Conservation (phyloP, 495 filamentous ascomycete species). For the Cryomyces antarcticus region DNA sequence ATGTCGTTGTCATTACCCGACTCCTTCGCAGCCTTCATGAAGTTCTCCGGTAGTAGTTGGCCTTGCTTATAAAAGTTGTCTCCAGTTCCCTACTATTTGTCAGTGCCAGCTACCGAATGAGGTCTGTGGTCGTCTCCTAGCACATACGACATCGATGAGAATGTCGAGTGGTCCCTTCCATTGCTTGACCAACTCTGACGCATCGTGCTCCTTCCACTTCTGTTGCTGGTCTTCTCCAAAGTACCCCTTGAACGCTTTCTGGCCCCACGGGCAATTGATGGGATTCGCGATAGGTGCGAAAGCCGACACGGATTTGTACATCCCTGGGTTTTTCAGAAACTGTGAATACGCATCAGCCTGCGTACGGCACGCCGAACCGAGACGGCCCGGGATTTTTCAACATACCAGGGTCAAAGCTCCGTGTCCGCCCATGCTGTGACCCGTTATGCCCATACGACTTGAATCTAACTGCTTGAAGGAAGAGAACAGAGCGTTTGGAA, state of each 20-base stretch:
- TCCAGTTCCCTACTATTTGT: constrained; percentile 42
- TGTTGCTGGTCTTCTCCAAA: constrained; percentile 49
- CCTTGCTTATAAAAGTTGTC: constrained; percentile 92
- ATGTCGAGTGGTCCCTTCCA: constrained; percentile 53
- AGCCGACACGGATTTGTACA: constrained; percentile 70
- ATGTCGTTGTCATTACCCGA: constrained; percentile 44
- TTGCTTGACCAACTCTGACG: constrained; percentile 68
- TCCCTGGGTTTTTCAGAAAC: constrained; percentile 76
- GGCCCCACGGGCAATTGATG: constrained; percentile 67
- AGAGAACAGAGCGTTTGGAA: constrained; percentile 53
- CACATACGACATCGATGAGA: constrained; percentile 60
- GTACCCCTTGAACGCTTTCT: constrained; percentile 88
- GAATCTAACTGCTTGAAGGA: constrained; percentile 46
- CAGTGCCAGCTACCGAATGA: background rate
- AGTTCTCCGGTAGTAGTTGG: constrained; percentile 86
- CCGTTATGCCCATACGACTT: constrained; percentile 55
- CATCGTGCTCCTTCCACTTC: constrained; percentile 75
- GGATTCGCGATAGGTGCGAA: constrained; percentile 91
- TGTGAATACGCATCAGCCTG: constrained; percentile 8
- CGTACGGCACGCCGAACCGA: background rate
- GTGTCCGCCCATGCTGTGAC: constrained; percentile 93
- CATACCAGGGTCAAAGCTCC: constrained; percentile 65
- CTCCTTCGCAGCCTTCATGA: constrained; percentile 57
- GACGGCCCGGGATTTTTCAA: background rate
- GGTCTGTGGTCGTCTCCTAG: background rate